Base-by-base conservation (phyloP, 768 basidiomycete genomes). In the Trametes elegans region DNA sequence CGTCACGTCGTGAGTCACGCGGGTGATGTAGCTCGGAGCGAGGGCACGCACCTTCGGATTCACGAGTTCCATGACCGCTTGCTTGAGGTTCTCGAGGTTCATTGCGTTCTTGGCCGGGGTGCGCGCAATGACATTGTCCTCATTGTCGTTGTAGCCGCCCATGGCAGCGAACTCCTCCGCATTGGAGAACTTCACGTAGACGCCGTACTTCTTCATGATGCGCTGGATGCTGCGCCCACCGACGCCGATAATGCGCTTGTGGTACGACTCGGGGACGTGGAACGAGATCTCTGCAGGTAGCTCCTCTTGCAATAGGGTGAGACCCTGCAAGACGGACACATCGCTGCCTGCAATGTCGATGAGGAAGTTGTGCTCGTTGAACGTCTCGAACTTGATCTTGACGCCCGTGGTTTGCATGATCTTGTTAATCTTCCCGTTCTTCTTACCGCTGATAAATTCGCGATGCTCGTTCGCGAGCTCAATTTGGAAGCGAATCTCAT, bases 191-290 rank as follows among this genome's bases (percentile, higher is more conserved):
- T 98, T 98, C 72, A 99, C 96, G 73, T 98, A 98, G 19, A 98
- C 96, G n/a, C 96, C 96, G 62, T 89, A 97, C 70, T 96, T 93
- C 77, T 98, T 98, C 96, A 99, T 99, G 73, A 99, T 98, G 55
- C 93, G 84, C 71, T 98, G 96, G 56, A 99, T 98, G 72, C 93
- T 98, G 66, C 94, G 87, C 26, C 96, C 96, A 29, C 93, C 95
- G 31, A 98, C 95, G 57, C 96, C 96, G 62, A 99, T 99, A 69
- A 99, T 99, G 57, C 97, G 90, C 71, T 98, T 98, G 76, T 98
- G 96, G 69, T 98, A 98, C 41, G 86, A 85, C 72, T 99, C 96
- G 28, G 96, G 96, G 11, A 99, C 93, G 71, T 98, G 94, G 82
- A 99, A 99, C 23, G 93, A 96, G 26, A 97, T 91, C 70, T 99